Evolutionary conservation across 441 rosid species (phyloP), one percentile per base, ranked within the genome.

Genomic region (Gossypium schwendimanii): DNA sequence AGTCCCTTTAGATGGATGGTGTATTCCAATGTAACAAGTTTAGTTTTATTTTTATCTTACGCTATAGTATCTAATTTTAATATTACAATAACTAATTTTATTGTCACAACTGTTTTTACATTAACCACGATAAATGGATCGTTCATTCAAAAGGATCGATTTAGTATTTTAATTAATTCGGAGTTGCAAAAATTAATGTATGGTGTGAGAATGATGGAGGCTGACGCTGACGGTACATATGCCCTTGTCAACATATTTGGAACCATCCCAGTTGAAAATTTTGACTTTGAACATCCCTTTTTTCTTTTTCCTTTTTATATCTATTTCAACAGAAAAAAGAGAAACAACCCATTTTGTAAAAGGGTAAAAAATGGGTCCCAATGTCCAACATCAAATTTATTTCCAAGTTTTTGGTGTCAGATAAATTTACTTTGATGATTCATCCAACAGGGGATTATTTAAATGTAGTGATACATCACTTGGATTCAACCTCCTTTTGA

Each of bases 21-120:
- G 0, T 0, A 0, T 33, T 33, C 0, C 0, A 33, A 0, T 33
- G 1, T 6, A 33, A 6, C 1, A 0, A 0, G 8, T 33, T 6
- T 33, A 33, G 0, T 33, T 33, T 0, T 6, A 0, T 6, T 33
- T 6, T 6, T 6, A 0, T 33, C 8, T 1, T 0, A 33, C 0
- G 0, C 0, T 5, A 33, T 6, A 1, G 0, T 33, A 33, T 33
- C 0, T 33, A 33, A 33, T 33, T 6, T 33, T 0, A 33, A 0
- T 31, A 5, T 0, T 26, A 3, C 1, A 26, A 0, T 26, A 3
- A 26, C 0, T 31, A 31, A 31, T 4, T 4, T 4, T 4, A 4
- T 4, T 0, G 1, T 1, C 0, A 0, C 0, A 1, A 33, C 1
- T 33, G 1, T 6, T 33, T 33, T 0, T 33, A 1, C 1, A 6